Conservation (phyloP, 129 eudicot species). For the Silybum marianum region DNA sequence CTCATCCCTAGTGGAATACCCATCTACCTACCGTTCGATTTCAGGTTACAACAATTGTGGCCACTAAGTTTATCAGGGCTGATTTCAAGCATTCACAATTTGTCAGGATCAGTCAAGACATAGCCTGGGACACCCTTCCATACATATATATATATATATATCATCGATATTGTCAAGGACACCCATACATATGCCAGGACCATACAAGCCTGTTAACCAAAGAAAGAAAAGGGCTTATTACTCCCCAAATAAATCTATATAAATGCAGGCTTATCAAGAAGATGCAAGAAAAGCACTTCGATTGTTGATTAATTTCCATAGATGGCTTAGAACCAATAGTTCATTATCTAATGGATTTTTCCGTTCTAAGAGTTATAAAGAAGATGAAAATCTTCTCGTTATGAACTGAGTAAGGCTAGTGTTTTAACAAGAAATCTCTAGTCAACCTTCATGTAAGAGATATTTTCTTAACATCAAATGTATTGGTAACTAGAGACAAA, state of each 20-base stretch:
- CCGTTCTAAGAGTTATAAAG: neutral
- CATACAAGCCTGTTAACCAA: slow-evolving; percentile 7
- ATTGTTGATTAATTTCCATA: neutral
- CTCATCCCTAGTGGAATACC: too few relatives aligned
- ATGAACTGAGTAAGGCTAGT: neutral
- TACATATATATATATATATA: neutral
- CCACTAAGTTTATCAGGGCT: too few relatives aligned
- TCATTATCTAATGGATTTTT: too few relatives aligned
- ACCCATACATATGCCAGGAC: neutral
- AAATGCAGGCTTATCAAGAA: neutral
- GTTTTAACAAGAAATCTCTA: neutral
- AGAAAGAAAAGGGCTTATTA: neutral
- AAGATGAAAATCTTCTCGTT: neutral
- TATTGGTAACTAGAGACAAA: too few relatives aligned
- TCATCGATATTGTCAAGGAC: neutral
- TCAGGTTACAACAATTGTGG: too few relatives aligned
- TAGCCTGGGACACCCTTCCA: neutral
- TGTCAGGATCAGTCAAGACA: too few relatives aligned
- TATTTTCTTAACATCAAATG: too few relatives aligned
- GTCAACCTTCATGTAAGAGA: too few relatives aligned
- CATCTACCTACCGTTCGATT: too few relatives aligned
- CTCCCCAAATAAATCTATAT: neutral
- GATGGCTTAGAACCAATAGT: too few relatives aligned
- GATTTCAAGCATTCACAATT: too few relatives aligned
- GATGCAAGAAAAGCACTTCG: neutral